A percentile compares a stretch with the other conserved stretches of the same genome.
These are phyloP conservation scores for Trichoderma oligosporum DNA, from an alignment of 2,329 filamentous ascomycete genomes.

Conservation along the genomic window DNA sequence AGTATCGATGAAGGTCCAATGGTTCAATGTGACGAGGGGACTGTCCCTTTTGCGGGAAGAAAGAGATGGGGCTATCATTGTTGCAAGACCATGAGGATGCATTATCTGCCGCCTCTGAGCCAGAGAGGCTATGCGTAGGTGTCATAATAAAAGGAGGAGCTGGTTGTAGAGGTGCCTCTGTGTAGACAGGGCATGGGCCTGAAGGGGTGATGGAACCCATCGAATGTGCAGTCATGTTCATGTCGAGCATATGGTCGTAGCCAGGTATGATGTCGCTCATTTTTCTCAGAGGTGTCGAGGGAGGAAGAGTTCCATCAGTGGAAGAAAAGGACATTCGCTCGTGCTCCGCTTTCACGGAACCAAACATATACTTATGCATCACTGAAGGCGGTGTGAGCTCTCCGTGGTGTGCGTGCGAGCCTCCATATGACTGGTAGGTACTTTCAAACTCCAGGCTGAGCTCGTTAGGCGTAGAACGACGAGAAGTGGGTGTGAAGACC, in stretches of 20 bases:
- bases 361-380: conserved; percentile 36
- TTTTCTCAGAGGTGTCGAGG: conserved; percentile 38
- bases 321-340: conserved; percentile 34
- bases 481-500: conserved; percentile 43
- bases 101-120: conserved; percentile 38
- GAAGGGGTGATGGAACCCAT: conserved; percentile 39
- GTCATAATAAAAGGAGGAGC: conserved; percentile 39
- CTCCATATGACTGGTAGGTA: conserved; percentile 28
- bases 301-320: conserved; percentile 29
- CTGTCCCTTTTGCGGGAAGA: conserved; percentile 36
- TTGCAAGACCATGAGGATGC: conserved; percentile 39
- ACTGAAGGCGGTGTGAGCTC: conserved; percentile 38
- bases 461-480: conserved; percentile 42
- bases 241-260: conserved; percentile 40
- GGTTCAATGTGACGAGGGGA: conserved; percentile 32
- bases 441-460: conserved; percentile 38
- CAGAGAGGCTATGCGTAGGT: conserved; percentile 39
- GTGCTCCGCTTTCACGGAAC: conserved; percentile 34
- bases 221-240: conserved; percentile 32
- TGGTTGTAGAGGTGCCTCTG: conserved; percentile 31
- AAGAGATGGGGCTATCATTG: conserved; percentile 41
- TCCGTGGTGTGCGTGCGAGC: conserved; percentile 29
- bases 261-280: conserved; percentile 35
- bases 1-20: conserved; percentile 37
- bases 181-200: conserved; percentile 36